Conservation (phyloP, 2,329 filamentous ascomycete species). For the Dactylonectria estremocensis region DNA sequence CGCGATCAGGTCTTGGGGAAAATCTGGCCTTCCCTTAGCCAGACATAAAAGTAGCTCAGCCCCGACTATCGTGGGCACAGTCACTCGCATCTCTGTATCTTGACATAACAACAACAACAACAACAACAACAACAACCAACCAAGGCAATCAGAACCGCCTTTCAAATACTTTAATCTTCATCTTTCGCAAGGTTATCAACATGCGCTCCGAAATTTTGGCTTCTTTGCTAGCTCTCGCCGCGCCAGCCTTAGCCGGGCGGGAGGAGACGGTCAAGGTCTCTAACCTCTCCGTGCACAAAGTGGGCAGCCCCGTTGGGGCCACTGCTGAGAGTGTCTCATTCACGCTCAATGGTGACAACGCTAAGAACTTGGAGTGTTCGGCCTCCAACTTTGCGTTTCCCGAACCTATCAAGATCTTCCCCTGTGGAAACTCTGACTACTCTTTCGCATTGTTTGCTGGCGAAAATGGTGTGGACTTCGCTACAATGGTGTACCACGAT, state of each 20-base stretch:
- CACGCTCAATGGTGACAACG: constrained; percentile 27
- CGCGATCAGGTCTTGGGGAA: background rate
- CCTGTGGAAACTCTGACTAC: constrained; percentile 28
- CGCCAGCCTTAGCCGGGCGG: constrained; percentile 8
- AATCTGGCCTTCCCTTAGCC: background rate
- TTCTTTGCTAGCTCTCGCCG: constrained; percentile 16
- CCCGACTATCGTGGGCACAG: background rate
- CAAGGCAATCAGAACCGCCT: background rate
- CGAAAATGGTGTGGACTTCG: constrained; percentile 8
- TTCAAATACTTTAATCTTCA: background rate
- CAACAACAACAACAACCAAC: background rate
- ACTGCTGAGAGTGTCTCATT: constrained; percentile 29
- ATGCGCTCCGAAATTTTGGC: constrained; percentile 28
- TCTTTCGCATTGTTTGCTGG: constrained; percentile 22
- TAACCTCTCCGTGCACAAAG: constrained; percentile 25
- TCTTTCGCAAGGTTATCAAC: constrained; percentile 11
- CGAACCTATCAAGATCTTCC: constrained; percentile 3
- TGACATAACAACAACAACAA: background rate
- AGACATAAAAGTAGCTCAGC: background rate
- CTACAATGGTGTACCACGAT: constrained; percentile 30
- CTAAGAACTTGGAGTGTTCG: constrained; percentile 29
- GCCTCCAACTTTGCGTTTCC: constrained; percentile 33
- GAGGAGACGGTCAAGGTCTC: constrained; percentile 32
- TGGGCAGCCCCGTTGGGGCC: constrained; percentile 23
- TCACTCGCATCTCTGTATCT: background rate